These are phyloP conservation scores for Tolypocladium tundrense DNA, from an alignment of 2,329 filamentous ascomycete genomes.

Conservation along the genomic window DNA sequence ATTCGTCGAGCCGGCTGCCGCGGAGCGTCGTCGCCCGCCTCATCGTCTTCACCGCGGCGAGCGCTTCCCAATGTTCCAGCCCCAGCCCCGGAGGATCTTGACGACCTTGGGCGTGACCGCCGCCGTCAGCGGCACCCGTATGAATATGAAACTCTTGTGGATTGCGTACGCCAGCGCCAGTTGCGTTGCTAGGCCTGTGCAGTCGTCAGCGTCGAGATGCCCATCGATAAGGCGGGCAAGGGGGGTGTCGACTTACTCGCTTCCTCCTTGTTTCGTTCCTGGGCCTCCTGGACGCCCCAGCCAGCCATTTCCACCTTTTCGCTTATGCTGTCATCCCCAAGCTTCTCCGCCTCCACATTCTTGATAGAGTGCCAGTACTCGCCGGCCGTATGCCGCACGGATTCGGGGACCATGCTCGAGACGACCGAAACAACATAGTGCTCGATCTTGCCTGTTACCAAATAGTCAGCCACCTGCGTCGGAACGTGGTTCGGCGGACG, in stretches of 20 bases:
- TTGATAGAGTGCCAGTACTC: conserved; percentile 38
- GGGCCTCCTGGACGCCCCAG: conserved; percentile 55
- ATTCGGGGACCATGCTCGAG: conserved; percentile 48
- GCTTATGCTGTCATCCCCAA: conserved; percentile 31
- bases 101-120: conserved; percentile 93
- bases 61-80: conserved; percentile 87
- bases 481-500: background rate
- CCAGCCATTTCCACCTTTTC: conserved; percentile 40
- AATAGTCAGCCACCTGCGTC: conserved; percentile 1
- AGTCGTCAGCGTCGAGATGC: conserved; percentile 10
- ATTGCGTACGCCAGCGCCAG: conserved; percentile 90
- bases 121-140: conserved; percentile 85
- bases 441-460: conserved; percentile 46
- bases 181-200: conserved; percentile 60
- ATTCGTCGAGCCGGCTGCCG: background rate
- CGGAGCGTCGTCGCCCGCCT: background rate
- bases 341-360: conserved; percentile 30
- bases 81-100: conserved; percentile 75
- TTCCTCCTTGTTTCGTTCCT: conserved; percentile 49
- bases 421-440: conserved; percentile 54
- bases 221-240: background rate
- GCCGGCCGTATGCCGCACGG: conserved; percentile 42
- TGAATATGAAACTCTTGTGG: conserved; percentile 95
- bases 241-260: conserved; percentile 54
- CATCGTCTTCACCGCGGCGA: conserved; percentile 7